Evolutionary conservation across 176 grass and related monocot species (phyloP).

Genomic region (Typha latifolia): DNA sequence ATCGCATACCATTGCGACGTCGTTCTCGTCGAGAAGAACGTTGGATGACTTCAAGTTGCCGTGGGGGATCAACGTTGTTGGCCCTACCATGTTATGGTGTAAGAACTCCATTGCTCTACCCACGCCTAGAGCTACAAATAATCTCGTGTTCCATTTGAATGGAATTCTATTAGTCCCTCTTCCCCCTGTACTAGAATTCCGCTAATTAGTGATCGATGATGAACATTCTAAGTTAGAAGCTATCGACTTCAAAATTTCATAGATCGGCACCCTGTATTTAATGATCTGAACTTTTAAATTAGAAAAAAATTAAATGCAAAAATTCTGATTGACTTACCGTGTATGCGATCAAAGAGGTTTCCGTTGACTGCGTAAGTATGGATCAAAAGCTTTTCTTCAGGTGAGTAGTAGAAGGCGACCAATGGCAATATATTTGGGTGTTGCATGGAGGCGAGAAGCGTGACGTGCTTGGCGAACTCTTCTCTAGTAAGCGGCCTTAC

Average conservation of each 20-base stretch:
- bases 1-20: constrained; percentile 6
- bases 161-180: background rate
- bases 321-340: background rate
- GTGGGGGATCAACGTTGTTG: background rate
- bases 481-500: constrained; percentile 3
- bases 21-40: constrained; percentile 16
- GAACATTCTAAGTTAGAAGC: background rate
- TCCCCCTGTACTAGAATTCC: background rate
- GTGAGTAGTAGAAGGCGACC: constrained; percentile 4
- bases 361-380: background rate
- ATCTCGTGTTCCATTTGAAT: constrained; percentile 13
- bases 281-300: no score
- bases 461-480: constrained; percentile 5
- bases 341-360: constrained; percentile 14
- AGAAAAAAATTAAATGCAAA: background rate
- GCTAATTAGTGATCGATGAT: background rate
- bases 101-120: constrained; percentile 8
- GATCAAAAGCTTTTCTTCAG: constrained; percentile 11
- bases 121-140: constrained; percentile 6
- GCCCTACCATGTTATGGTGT: background rate
- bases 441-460: background rate
- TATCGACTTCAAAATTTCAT: no score
- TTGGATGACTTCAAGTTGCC: constrained; percentile 12
- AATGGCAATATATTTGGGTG: constrained; percentile 16
- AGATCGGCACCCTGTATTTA: background rate